A percentile compares a stretch with the other conserved stretches of the same genome.
phyloP scores from a whole-genome alignment of 768 basidiomycete species.

The Amanita muscaria region DNA sequence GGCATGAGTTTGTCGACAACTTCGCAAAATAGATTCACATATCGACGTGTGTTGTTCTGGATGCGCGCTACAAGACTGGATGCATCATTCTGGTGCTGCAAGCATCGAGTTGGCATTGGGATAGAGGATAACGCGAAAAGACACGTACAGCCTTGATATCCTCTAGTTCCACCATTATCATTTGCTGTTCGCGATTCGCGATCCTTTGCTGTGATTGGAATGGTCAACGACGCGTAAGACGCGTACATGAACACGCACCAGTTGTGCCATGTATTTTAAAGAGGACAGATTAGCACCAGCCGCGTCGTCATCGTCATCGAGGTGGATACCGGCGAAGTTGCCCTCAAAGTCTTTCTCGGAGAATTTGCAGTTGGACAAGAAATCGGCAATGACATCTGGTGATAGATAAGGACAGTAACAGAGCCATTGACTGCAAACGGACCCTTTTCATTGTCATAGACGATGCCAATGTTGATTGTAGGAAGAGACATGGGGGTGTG shows the following conservation, averaged over 20 bases:
- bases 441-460: constrained; percentile 73
- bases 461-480: constrained; percentile 47
- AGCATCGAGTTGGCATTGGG: constrained; percentile 8
- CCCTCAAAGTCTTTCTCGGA: constrained; percentile 57
- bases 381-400: constrained; percentile 59
- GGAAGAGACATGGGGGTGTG: constrained; percentile 58
- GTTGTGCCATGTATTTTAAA: constrained; percentile 74
- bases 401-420: neutral
- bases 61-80: constrained; percentile 76
- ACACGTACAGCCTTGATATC: constrained; percentile 66
- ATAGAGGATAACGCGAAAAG: constrained; percentile 1
- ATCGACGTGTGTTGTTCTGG: constrained; percentile 79
- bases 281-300: constrained; percentile 27
- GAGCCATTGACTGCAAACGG: neutral
- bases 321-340: constrained; percentile 63
- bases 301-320: constrained; percentile 40
- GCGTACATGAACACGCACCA: constrained; percentile 44
- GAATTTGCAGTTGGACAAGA: constrained; percentile 61
- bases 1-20: constrained; percentile 90
- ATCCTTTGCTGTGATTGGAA: constrained; percentile 67
- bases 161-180: constrained; percentile 81
- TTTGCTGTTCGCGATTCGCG: constrained; percentile 88
- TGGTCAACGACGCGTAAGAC: constrained; percentile 23
- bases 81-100: constrained; percentile 59
- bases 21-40: constrained; percentile 80